Conservation (phyloP, 441 rosid species). For the Populus tomentosa region DNA sequence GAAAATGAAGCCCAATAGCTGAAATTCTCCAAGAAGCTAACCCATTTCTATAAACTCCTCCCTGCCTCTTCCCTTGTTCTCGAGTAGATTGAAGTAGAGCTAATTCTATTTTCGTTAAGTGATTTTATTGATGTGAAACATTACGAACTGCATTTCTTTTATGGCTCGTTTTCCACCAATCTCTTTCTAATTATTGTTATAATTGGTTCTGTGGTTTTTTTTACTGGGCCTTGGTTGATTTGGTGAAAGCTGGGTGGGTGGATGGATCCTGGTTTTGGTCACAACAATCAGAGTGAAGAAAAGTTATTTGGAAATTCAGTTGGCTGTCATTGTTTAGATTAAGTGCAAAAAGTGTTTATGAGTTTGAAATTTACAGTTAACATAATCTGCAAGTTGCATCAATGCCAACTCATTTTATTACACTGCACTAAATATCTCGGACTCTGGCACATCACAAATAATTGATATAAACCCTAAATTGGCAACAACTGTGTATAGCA, state of each 20-base stretch:
- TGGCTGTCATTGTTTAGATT: neutral
- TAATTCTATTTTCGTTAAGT: no score
- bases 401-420: neutral
- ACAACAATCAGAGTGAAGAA: no score
- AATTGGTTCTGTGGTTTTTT: no score
- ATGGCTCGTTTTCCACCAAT: no score
- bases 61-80: neutral
- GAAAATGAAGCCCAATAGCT: neutral
- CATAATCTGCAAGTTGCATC: neutral
- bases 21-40: neutral
- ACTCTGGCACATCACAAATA: neutral
- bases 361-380: neutral
- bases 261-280: no score
- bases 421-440: neutral
- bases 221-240: no score
- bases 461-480: no score
- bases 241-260: neutral
- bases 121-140: no score
- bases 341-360: neutral
- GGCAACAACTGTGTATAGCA: neutral
- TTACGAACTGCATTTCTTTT: no score
- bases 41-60: neutral
- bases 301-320: no score
- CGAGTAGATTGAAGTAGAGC: neutral
- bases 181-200: no score